Conservation (phyloP, 768 basidiomycete species). For the Gloeostereum incarnatum region DNA sequence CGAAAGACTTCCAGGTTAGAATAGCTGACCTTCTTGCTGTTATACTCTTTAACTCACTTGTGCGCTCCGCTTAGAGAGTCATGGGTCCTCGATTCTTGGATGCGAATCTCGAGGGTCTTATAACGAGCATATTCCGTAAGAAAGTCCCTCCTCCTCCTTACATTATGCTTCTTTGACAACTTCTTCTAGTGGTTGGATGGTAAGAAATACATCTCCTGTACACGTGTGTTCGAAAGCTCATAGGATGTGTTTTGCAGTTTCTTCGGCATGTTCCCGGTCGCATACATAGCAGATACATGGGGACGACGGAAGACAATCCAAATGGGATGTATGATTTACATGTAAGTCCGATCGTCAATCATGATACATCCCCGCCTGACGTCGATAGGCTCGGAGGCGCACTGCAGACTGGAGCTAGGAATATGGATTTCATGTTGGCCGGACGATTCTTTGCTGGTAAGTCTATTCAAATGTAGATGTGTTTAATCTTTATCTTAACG, state of each 20-base stretch:
- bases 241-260: conserved; percentile 17
- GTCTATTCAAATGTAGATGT: background rate
- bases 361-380: background rate
- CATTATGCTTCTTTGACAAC: background rate
- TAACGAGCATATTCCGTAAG: conserved; percentile 32
- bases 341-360: conserved; percentile 15
- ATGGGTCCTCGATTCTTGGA: conserved; percentile 27
- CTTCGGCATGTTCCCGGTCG: conserved; percentile 34
- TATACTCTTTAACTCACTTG: background rate
- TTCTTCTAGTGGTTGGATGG: conserved; percentile 26
- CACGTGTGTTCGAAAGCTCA: no score
- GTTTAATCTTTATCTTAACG: background rate
- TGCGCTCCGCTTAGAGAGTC: conserved; percentile 12
- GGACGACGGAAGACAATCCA: conserved; percentile 31
- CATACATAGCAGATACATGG: conserved; percentile 25
- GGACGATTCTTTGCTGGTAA: conserved; percentile 42
- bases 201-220: conserved; percentile 6
- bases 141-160: background rate
- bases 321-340: conserved; percentile 27
- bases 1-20: conserved; percentile 25
- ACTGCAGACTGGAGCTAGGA: conserved; percentile 35
- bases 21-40: background rate
- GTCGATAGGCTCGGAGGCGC: conserved; percentile 28
- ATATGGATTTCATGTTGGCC: conserved; percentile 37
- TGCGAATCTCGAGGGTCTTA: conserved; percentile 26